A percentile compares a stretch with the other conserved stretches of the same genome.
These are phyloP conservation scores for Chlorella sp. DNA, from an alignment of 139 green algal genomes.

Conservation along the genomic window DNA sequence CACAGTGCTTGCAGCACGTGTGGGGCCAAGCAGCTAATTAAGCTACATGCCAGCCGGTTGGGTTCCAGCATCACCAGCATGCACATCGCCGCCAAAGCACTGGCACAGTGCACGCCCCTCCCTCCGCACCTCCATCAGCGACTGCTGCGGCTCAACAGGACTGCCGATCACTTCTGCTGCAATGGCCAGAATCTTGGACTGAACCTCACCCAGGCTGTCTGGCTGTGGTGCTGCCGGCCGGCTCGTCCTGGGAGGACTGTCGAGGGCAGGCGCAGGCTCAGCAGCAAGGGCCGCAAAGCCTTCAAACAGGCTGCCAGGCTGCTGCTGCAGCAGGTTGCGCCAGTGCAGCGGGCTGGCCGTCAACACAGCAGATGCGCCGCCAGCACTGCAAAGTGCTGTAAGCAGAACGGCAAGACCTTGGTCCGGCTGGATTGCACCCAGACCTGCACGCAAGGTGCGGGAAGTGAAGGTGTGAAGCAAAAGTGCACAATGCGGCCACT, in stretches of 20 bases:
- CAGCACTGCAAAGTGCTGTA: slow-evolving; percentile 48
- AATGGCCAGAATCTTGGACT: not conserved
- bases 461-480: too few species aligned
- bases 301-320: not conserved
- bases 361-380: not conserved
- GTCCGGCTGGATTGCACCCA: slow-evolving; percentile 40
- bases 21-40: not conserved
- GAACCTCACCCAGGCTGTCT: not conserved
- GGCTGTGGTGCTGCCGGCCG: not conserved
- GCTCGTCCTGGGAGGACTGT: too few species aligned
- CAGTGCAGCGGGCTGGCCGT: slow-evolving; percentile 22
- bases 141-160: slow-evolving; percentile 48
- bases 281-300: not conserved
- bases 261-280: too few species aligned
- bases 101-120: not conserved
- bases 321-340: slow-evolving; percentile 9
- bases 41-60: not conserved
- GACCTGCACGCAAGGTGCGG: slow-evolving; percentile 46
- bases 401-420: slow-evolving; percentile 28
- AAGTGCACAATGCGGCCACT: too few species aligned
- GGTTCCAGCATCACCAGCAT: not conserved
- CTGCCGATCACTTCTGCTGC: not conserved
- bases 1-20: not conserved
- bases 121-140: slow-evolving; percentile 60
- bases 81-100: not conserved